Evolutionary conservation across 495 filamentous ascomycete genomes (phyloP).

Genomic region (Aspergillus kassunensis): DNA sequence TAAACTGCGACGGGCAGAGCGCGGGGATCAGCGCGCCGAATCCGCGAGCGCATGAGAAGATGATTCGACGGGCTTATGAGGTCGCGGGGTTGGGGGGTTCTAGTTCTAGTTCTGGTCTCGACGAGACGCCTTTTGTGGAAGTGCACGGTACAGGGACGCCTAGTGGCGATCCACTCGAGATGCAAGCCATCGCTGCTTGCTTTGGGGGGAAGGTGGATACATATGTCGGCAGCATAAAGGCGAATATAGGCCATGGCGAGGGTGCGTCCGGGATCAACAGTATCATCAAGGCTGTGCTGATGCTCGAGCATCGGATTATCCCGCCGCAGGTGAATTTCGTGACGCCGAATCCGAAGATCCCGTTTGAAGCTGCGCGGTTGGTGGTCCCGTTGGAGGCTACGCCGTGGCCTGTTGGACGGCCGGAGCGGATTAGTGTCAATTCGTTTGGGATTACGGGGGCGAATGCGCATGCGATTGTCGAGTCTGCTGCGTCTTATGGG

Average conservation of each 20-base stretch:
- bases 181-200: conserved; percentile 37
- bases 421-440: conserved; percentile 6
- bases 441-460: background rate
- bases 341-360: conserved; percentile 3
- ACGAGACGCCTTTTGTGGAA: conserved; percentile 23
- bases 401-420: background rate
- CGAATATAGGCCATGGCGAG: conserved; percentile 50
- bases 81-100: conserved; percentile 20
- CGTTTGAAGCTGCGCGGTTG: background rate
- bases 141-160: conserved; percentile 38
- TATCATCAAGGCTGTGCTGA: conserved; percentile 53
- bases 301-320: conserved; percentile 45
- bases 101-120: no score
- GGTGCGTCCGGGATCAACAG: conserved; percentile 52
- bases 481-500: conserved; percentile 20
- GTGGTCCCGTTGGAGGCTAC: background rate
- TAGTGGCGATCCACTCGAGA: conserved; percentile 39
- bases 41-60: background rate
- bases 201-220: conserved; percentile 25
- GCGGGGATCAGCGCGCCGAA: background rate
- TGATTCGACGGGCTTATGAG: conserved; percentile 22
- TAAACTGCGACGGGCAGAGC: background rate
- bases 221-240: conserved; percentile 36
- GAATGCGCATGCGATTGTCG: conserved; percentile 16
- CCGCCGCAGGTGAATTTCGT: conserved; percentile 40